These are phyloP conservation scores for Auxenochlorella protothecoides DNA, from an alignment of 139 green algal genomes.

Conservation along the genomic window DNA sequence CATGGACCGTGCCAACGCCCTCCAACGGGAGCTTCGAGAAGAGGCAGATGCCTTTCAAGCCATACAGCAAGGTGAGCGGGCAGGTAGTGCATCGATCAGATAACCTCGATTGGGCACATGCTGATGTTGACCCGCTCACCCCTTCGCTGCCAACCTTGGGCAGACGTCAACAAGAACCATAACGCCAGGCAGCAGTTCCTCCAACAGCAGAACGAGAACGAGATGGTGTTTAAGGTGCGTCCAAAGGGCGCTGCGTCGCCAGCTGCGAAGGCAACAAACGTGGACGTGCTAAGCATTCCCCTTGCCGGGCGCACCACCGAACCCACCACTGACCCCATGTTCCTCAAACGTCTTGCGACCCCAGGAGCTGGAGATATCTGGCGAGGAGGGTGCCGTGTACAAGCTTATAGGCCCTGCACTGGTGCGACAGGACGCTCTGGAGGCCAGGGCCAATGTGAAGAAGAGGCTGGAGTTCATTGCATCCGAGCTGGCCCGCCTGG, in stretches of 20 bases:
- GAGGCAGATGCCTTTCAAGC: constrained; percentile 1
- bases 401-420: constrained; percentile 83
- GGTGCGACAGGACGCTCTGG: constrained; percentile 73
- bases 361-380: constrained; percentile 70
- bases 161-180: constrained; percentile 45
- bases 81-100: neutral
- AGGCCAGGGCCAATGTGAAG: constrained; percentile 75
- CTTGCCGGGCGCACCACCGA: neutral
- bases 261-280: neutral
- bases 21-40: constrained; percentile 7
- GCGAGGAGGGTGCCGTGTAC: constrained; percentile 71
- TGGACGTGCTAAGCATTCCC: neutral
- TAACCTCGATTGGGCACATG: neutral
- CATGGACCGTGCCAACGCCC: neutral
- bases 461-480: constrained; percentile 85
- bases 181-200: constrained; percentile 36
- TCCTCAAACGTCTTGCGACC: neutral
- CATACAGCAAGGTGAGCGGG: constrained; percentile 3
- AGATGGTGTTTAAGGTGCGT: constrained; percentile 54
- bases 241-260: neutral
- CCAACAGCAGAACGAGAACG: constrained; percentile 56
- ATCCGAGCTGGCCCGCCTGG: constrained; percentile 36
- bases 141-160: neutral
- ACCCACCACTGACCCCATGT: neutral
- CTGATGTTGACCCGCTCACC: neutral